Evolutionary conservation across 768 basidiomycete genomes (phyloP), one percentile per base, ranked within the genome.

Genomic region (Gymnopilus dilepis): DNA sequence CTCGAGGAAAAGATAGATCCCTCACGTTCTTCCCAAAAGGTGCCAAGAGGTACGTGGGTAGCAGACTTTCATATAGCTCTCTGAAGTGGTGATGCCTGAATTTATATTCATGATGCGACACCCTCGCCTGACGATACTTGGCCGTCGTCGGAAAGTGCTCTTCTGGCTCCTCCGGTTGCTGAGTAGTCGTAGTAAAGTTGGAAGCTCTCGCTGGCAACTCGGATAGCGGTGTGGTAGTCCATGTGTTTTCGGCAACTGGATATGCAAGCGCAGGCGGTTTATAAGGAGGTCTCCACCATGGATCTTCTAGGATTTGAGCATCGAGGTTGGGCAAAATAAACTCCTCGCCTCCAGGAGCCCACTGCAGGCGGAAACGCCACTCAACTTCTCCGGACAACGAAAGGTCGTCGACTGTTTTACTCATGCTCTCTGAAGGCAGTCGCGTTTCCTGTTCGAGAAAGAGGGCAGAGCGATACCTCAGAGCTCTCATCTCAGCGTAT

Each of bases 271-370:
- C 17, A 3, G 12, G 52, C 15, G 52, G 22, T 22, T 54, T 40
- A 24, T 19, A 33, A 6, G 52, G 38, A 2, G 61, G 60, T 26
- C 38, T 37, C 72, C 72, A 73, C 72, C 72, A 73, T 4, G 72
- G 69, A 43, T 59, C 3, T 64, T 62, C 33, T 59, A 45, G 34
- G 40, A 9, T 9, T 19, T 31, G 42, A 28, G 47, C 57, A 9
- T 48, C 38, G 7, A 26, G 21, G 7, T 64, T 40, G n/a, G 57
- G 52, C 47, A 69, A 53, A 17, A 71, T 68, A 33, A 73, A 64
- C 64, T 80, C 76, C 68, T 86, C 84, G 3, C 84, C 84, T 22
- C 84, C 84, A 4, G 78, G 71, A 11, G 74, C 75, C 85, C 85
- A 86, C 51, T 75, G 67, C 26, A 84, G 74, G n/a, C 70, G 73